These are phyloP conservation scores for Capsella bursapastoris DNA, from an alignment of 345 rosid species.

Conservation along the genomic window DNA sequence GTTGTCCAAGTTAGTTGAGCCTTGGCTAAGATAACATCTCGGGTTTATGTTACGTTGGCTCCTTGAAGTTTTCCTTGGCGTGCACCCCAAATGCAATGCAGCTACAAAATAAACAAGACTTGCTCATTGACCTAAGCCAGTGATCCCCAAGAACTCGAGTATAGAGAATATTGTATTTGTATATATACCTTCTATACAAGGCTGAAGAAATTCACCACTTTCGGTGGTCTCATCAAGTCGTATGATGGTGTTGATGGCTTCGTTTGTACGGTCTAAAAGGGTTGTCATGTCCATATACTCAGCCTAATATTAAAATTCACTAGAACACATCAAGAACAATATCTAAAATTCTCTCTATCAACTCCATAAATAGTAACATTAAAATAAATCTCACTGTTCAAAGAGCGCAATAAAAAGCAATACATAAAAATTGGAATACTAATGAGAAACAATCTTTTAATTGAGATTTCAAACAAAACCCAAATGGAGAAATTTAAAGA, in stretches of 20 bases:
- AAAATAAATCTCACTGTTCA: constrained; percentile 28
- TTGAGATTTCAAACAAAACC: constrained; percentile 10
- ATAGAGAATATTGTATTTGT: neutral
- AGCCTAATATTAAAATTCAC: constrained; percentile 43
- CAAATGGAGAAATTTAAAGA: constrained; percentile 12
- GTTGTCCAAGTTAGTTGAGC: constrained; percentile 26
- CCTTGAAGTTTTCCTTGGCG: constrained; percentile 88
- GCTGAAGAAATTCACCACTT: constrained; percentile 79
- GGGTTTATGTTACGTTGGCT: constrained; percentile 88
- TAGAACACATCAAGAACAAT: too few species aligned
- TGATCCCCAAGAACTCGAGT: neutral
- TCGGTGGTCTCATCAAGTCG: constrained; percentile 85
- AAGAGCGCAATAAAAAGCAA: constrained; percentile 22
- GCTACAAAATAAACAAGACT: constrained; percentile 56
- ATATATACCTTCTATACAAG: constrained; percentile 94
- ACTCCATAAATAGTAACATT: constrained; percentile 2
- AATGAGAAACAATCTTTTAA: neutral
- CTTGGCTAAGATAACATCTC: constrained; percentile 69
- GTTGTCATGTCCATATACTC: constrained; percentile 77
- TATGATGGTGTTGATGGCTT: constrained; percentile 87
- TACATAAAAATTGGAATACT: neutral
- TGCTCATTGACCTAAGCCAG: constrained; percentile 15
- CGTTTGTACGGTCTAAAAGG: constrained; percentile 82
- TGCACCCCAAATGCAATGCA: constrained; percentile 89
- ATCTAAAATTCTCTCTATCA: neutral